phyloP scores from a whole-genome alignment of 1,284 basidiomycete genomes.

The Ustilago shanxiensis region DNA sequence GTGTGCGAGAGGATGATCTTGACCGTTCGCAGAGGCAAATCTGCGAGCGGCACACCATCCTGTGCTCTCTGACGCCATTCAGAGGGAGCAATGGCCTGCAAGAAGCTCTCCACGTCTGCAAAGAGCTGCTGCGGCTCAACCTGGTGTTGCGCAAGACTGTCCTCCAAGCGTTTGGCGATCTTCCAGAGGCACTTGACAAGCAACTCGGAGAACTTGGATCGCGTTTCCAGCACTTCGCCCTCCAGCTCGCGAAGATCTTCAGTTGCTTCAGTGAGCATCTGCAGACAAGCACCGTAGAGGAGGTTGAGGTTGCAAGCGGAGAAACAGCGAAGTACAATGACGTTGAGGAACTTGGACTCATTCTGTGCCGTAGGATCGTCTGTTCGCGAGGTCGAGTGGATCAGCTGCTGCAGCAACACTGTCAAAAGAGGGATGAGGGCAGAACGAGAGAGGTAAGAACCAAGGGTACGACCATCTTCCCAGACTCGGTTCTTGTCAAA shows the following conservation, averaged over 20 bases:
- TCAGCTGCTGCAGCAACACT: slow-evolving; percentile 87
- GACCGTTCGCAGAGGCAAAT: slow-evolving; percentile 95
- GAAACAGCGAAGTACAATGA: slow-evolving; percentile 94
- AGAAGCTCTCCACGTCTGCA: slow-evolving; percentile 92
- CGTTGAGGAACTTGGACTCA: slow-evolving; percentile 94
- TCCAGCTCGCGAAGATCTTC: slow-evolving; percentile 80
- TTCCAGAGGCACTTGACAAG: slow-evolving; percentile 99
- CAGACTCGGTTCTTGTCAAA: slow-evolving; percentile 57
- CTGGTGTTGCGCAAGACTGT: slow-evolving; percentile 83
- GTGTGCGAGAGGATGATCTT: slow-evolving; percentile 75
- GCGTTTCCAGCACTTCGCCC: slow-evolving; percentile 64
- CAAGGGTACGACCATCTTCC: slow-evolving; percentile 57
- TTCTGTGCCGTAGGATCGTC: slow-evolving; percentile 75
- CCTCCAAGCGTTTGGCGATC: slow-evolving; percentile 90
- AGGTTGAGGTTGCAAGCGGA: slow-evolving; percentile 90
- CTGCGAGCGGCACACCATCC: slow-evolving; percentile 91
- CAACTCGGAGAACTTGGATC: slow-evolving; percentile 90
- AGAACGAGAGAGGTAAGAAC: slow-evolving; percentile 55
- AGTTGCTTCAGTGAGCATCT: slow-evolving; percentile 86
- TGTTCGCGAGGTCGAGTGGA: slow-evolving; percentile 74
- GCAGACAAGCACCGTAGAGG: slow-evolving; percentile 87
- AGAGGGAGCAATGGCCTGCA: slow-evolving; percentile 91
- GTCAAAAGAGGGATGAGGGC: slow-evolving; percentile 75
- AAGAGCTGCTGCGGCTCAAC: slow-evolving; percentile 90
- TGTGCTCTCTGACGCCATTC: slow-evolving; percentile 93